A percentile compares a stretch with the other conserved stretches of the same genome.
These are phyloP conservation scores for Penicillium sumatraense DNA, from an alignment of 2,329 filamentous ascomycete species.

Conservation along the genomic window DNA sequence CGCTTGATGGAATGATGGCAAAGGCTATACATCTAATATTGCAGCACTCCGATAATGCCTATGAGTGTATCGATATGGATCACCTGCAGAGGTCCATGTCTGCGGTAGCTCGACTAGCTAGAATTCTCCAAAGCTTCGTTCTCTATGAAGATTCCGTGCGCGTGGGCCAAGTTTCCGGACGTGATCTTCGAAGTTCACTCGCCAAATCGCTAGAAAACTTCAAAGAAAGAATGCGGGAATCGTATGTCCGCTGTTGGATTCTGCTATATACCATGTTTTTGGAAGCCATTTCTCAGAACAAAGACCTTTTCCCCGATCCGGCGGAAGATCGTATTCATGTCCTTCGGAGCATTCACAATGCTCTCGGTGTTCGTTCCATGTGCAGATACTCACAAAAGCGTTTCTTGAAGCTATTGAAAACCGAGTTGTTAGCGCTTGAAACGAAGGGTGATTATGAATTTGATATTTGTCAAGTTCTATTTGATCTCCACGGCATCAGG, in stretches of 20 bases:
- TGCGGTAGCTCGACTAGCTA: slow-evolving; percentile 71
- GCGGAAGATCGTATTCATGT: slow-evolving; percentile 78
- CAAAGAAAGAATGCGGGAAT: slow-evolving; percentile 76
- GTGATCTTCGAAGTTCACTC: slow-evolving; percentile 58
- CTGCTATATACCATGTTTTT: slow-evolving; percentile 81
- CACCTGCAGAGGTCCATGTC: slow-evolving; percentile 75
- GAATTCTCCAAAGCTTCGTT: slow-evolving; percentile 77
- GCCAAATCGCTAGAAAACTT: slow-evolving; percentile 52
- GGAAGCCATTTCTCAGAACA: slow-evolving; percentile 71
- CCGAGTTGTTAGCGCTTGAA: slow-evolving; percentile 77
- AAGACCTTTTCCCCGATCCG: slow-evolving; percentile 65
- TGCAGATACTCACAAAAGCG: slow-evolving; percentile 85
- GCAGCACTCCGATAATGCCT: slow-evolving; percentile 67
- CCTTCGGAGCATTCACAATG: slow-evolving; percentile 79
- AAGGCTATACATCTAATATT: slow-evolving; percentile 71
- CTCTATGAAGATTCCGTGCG: slow-evolving; percentile 86
- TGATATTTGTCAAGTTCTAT: slow-evolving; percentile 83
- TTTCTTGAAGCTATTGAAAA: slow-evolving; percentile 86
- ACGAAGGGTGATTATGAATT: slow-evolving; percentile 81
- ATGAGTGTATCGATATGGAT: slow-evolving; percentile 81
- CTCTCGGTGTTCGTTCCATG: slow-evolving; percentile 79
- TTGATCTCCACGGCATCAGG: slow-evolving; percentile 80
- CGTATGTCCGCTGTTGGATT: slow-evolving; percentile 87
- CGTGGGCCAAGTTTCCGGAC: slow-evolving; percentile 70
- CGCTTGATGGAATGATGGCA: slow-evolving; percentile 75